Evolutionary conservation across 2,329 filamentous ascomycete species (phyloP).

Genomic region (Diaporthe humulicola): DNA sequence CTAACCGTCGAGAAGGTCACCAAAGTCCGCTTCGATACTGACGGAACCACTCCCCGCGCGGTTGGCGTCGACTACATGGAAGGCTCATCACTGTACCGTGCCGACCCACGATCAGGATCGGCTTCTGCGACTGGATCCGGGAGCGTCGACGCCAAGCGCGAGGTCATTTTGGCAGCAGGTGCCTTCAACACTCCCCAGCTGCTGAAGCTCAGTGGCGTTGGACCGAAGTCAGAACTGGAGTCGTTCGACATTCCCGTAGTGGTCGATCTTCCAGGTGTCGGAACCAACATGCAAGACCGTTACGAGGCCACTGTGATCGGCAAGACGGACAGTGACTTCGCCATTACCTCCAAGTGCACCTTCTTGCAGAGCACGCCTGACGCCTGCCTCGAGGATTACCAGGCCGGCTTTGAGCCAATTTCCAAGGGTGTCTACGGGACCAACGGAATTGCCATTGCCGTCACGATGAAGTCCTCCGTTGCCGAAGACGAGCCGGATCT

Average conservation of each 20-base stretch:
- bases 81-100: constrained; percentile 43
- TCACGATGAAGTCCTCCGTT: constrained; percentile 41
- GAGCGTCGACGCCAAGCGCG: constrained; percentile 32
- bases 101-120: constrained; percentile 39
- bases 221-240: constrained; percentile 44
- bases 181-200: constrained; percentile 50
- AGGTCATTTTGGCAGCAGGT: constrained; percentile 50
- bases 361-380: constrained; percentile 38
- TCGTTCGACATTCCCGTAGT: constrained; percentile 46
- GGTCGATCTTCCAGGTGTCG: constrained; percentile 49
- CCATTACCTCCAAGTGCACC: constrained; percentile 40
- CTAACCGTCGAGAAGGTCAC: not conserved
- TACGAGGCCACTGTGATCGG: constrained; percentile 44
- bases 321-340: constrained; percentile 33
- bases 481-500: constrained; percentile 58
- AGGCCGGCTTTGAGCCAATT: constrained; percentile 37
- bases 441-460: constrained; percentile 36
- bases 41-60: constrained; percentile 37
- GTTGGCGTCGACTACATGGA: constrained; percentile 42
- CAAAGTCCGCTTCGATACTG: constrained; percentile 42
- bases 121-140: constrained; percentile 43
- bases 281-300: constrained; percentile 48
- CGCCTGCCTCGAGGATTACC: constrained; percentile 42
- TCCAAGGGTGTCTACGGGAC: constrained; percentile 41
- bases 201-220: constrained; percentile 51